These are phyloP conservation scores for Mucor indicus DNA, from an alignment of 371 early-diverging fungal species.

Conservation along the genomic window DNA sequence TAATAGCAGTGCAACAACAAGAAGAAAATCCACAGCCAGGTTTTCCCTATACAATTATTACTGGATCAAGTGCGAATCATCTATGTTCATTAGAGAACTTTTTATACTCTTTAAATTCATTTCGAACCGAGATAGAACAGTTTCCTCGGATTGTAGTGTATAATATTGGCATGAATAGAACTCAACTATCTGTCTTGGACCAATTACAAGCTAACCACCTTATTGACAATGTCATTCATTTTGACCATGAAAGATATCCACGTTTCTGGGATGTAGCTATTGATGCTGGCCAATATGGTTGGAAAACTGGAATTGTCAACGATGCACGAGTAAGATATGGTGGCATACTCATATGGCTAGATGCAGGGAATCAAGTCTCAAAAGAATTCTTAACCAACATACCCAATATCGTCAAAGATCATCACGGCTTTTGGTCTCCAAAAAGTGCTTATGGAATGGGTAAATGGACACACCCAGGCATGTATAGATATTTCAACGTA, in stretches of 20 bases:
- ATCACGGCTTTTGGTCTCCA: conserved; percentile 59
- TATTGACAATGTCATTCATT: conserved; percentile 47
- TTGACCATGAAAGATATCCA: conserved; percentile 57
- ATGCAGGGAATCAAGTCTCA: conserved; percentile 59
- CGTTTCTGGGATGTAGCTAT: conserved; percentile 61
- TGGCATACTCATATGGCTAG: conserved; percentile 58
- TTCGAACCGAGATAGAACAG: conserved; percentile 30
- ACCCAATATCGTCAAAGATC: conserved; percentile 34
- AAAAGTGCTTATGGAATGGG: conserved; percentile 47
- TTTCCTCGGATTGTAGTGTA: conserved; percentile 50
- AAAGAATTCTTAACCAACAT: conserved; percentile 50
- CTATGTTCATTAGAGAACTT: conserved; percentile 61
- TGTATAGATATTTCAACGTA: conserved; percentile 55
- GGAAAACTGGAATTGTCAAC: conserved; percentile 65
- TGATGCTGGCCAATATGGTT: conserved; percentile 62
- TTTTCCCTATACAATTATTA: conserved; percentile 55
- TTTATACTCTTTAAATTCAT: conserved; percentile 47
- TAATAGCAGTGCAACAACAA: too few relatives aligned
- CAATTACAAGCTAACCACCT: conserved; percentile 36
- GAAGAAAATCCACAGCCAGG: too few relatives aligned
- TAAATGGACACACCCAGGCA: conserved; percentile 58
- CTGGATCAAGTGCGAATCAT: conserved; percentile 62
- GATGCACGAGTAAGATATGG: conserved; percentile 51
- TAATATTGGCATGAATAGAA: conserved; percentile 52
- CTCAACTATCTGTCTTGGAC: conserved; percentile 43